A percentile compares a stretch with the other conserved stretches of the same genome.
Evolutionary conservation across 257 asterid species (phyloP).

Genomic region (Forsythia viridissima): DNA sequence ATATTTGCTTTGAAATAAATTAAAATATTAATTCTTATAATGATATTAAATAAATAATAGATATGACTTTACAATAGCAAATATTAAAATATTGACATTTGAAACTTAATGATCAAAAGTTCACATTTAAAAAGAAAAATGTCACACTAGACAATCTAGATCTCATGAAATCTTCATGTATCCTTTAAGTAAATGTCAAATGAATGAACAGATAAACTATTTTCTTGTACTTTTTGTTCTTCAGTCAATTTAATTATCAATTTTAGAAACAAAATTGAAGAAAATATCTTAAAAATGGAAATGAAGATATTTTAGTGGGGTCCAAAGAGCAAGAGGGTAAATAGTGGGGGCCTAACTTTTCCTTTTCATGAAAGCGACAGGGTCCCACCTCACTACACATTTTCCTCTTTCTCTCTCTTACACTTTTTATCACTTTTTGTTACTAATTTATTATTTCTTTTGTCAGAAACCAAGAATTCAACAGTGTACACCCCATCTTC

Average conservation of each 20-base stretch:
- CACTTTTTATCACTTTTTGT: constrained; percentile 49
- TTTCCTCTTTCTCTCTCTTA: constrained; percentile 27
- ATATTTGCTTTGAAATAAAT: too few relatives aligned
- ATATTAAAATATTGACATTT: too few relatives aligned
- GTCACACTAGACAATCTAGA: too few relatives aligned
- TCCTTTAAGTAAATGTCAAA: too few relatives aligned
- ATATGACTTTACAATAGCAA: too few relatives aligned
- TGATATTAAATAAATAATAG: too few relatives aligned
- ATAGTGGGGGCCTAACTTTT: constrained; percentile 39
- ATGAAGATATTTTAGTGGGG: constrained; percentile 1
- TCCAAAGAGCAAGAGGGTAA: constrained; percentile 3
- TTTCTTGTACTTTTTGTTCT: not conserved
- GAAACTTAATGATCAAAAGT: too few relatives aligned
- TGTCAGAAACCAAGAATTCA: constrained; percentile 40
- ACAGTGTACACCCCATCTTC: constrained; percentile 22
- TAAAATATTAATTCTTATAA: too few relatives aligned
- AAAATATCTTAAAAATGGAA: constrained; percentile 3
- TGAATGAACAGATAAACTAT: too few relatives aligned
- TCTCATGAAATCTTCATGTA: too few relatives aligned
- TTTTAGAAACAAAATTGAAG: not conserved
- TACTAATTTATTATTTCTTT: constrained; percentile 33
- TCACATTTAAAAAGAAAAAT: too few relatives aligned
- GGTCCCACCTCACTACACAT: constrained; percentile 44
- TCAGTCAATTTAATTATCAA: not conserved
- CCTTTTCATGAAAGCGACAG: constrained; percentile 38